Evolutionary conservation across 768 basidiomycete species (phyloP).

Genomic region (Suillus weaverae): DNA sequence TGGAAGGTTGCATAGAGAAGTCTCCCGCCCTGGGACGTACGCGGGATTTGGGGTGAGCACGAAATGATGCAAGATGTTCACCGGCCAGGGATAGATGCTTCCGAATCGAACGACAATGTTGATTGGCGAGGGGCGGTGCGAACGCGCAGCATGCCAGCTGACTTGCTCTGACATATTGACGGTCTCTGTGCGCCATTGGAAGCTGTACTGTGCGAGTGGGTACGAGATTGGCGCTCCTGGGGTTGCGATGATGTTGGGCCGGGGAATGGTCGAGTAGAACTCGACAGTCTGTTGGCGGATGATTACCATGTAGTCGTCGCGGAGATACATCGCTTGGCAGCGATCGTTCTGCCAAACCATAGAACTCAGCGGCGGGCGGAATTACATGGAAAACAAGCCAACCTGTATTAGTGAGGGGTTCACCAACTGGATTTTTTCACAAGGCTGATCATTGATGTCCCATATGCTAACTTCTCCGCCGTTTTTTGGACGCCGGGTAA

Average conservation of each 20-base stretch:
- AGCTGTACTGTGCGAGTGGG: conserved; percentile 47
- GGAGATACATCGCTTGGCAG: conserved; percentile 43
- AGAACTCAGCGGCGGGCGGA: background rate
- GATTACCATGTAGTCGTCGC: conserved; percentile 45
- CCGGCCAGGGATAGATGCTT: conserved; percentile 64
- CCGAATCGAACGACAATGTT: conserved; percentile 60
- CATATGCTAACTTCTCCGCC: conserved; percentile 36
- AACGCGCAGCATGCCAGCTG: conserved; percentile 17
- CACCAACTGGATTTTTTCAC: conserved; percentile 35
- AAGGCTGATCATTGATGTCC: conserved; percentile 33
- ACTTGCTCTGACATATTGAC: conserved; percentile 41
- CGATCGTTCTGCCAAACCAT: conserved; percentile 35
- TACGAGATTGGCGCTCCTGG: conserved; percentile 30
- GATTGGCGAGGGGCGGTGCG: conserved; percentile 34
- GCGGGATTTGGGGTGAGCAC: conserved; percentile 45
- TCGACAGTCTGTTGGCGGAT: conserved; percentile 44
- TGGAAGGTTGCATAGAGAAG: conserved; percentile 41
- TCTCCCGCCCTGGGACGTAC: conserved; percentile 25
- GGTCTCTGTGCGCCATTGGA: conserved; percentile 60
- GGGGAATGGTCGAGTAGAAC: conserved; percentile 39
- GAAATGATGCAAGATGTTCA: conserved; percentile 68
- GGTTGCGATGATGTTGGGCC: conserved; percentile 17
- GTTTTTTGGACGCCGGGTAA: conserved; percentile 35
- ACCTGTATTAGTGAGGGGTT: conserved; percentile 37
- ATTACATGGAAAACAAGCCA: conserved; percentile 3